Evolutionary conservation across 2,329 filamentous ascomycete species (phyloP).

Genomic region (Pseudogymnoascus pannorum): DNA sequence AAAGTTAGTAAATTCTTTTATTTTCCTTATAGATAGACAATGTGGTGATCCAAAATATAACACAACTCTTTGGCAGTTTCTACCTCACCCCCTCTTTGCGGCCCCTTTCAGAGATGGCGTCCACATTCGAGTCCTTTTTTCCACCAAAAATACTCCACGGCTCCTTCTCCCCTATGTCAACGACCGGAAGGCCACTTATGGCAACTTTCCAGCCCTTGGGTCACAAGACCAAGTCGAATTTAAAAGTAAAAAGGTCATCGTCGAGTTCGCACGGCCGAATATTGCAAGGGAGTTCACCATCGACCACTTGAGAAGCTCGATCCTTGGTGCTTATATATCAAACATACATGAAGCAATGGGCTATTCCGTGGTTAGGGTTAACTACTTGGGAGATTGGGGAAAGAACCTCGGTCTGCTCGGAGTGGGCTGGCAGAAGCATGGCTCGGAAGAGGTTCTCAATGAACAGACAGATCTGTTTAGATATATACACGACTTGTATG

Average conservation of each 20-base stretch:
- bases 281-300: constrained; percentile 62
- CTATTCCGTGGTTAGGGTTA: constrained; percentile 57
- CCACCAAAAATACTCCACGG: constrained; percentile 45
- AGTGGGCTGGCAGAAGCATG: constrained; percentile 55
- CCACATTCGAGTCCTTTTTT: constrained; percentile 61
- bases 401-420: constrained; percentile 60
- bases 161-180: constrained; percentile 53
- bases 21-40: too few species aligned
- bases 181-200: constrained; percentile 48
- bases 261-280: constrained; percentile 62
- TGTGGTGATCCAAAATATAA: too few species aligned
- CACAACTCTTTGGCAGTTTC: constrained; percentile 36
- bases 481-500: constrained; percentile 45
- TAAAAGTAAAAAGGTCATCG: constrained; percentile 38
- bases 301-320: constrained; percentile 58
- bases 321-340: constrained; percentile 58
- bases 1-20: too few species aligned
- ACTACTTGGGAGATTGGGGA: constrained; percentile 63
- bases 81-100: constrained; percentile 49
- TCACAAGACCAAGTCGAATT: constrained; percentile 42
- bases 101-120: constrained; percentile 48
- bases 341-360: constrained; percentile 54
- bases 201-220: constrained; percentile 51
- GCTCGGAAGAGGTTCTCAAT: constrained; percentile 21
- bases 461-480: constrained; percentile 48